A percentile compares a stretch with the other conserved stretches of the same genome.
Evolutionary conservation across 1,139 yeast genomes (phyloP).

Genomic region (Nakaseomyces delphensis): DNA sequence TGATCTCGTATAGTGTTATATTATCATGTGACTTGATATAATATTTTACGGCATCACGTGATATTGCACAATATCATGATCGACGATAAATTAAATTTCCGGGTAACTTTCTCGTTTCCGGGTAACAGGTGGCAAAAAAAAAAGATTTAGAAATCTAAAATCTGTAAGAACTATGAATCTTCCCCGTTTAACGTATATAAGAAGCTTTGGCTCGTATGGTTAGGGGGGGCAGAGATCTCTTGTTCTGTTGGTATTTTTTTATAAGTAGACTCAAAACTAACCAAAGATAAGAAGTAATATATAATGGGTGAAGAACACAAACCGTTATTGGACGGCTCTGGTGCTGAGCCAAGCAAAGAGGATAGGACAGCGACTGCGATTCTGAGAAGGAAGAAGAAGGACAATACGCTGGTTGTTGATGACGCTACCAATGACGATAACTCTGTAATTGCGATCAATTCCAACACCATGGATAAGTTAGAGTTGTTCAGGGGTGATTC

Average conservation of each 20-base stretch:
- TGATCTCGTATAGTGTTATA: too few relatives aligned
- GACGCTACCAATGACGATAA: constrained; percentile 97
- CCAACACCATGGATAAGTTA: constrained; percentile 89
- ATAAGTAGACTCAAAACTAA: too few relatives aligned
- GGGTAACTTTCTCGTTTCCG: too few relatives aligned
- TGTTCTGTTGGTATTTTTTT: too few relatives aligned
- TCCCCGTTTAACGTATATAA: too few relatives aligned
- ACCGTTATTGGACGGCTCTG: constrained; percentile 46
- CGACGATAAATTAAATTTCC: too few relatives aligned
- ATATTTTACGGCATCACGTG: neutral
- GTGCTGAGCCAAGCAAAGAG: constrained; percentile 45
- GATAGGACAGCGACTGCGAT: constrained; percentile 97
- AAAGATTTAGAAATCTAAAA: too few relatives aligned
- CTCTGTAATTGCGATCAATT: constrained; percentile 89
- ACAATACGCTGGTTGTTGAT: constrained; percentile 81
- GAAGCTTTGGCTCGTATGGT: too few relatives aligned
- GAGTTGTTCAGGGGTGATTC: constrained; percentile 98
- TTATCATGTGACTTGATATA: too few relatives aligned
- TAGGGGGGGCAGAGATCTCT: too few relatives aligned
- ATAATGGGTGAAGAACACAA: constrained; percentile 33
- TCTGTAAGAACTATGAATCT: too few relatives aligned
- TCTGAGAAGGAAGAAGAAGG: constrained; percentile 95
- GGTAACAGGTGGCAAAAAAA: neutral
- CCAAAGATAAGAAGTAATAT: neutral
- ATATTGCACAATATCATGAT: neutral